Conservation (phyloP, 495 filamentous ascomycete species). For the Penicillium dipodomyicola region DNA sequence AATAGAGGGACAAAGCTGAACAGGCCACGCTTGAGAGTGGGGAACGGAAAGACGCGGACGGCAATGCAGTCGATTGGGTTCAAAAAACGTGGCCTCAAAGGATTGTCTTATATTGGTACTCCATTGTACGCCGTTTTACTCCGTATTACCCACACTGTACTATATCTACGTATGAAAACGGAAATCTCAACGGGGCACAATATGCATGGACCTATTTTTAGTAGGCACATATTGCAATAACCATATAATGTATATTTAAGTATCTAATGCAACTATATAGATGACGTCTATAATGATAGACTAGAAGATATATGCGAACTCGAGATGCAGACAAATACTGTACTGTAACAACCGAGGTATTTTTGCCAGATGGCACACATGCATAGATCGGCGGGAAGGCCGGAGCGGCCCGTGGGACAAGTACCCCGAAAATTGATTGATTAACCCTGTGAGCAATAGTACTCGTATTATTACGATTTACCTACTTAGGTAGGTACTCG, state of each 20-base stretch:
- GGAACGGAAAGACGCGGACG: slow-evolving; percentile 43
- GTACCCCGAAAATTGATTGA: slow-evolving; percentile 26
- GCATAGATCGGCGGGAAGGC: slow-evolving; percentile 50
- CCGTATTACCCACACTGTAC: not conserved
- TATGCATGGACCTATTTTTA: not conserved
- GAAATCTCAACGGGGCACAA: not conserved
- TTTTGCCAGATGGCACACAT: slow-evolving; percentile 34
- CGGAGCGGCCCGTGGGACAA: slow-evolving; percentile 49
- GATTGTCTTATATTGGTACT: slow-evolving; percentile 12
- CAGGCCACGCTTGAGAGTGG: slow-evolving; percentile 18
- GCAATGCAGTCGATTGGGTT: slow-evolving; percentile 44
- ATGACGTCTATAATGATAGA: not conserved
- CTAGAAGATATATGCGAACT: not conserved
- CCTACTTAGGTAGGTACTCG: not conserved
- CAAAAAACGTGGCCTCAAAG: slow-evolving; percentile 42
- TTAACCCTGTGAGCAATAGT: slow-evolving; percentile 20
- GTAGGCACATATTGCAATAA: not conserved
- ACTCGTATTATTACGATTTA: slow-evolving; percentile 9
- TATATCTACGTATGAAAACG: slow-evolving; percentile 2
- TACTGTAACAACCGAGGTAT: slow-evolving; percentile 7
- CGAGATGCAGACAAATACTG: not conserved
- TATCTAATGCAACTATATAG: not conserved
- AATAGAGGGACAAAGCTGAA: slow-evolving; percentile 9
- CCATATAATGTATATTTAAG: not conserved
- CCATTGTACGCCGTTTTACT: slow-evolving; percentile 6